Base-by-base conservation (phyloP, 2,329 filamentous ascomycete genomes). In the Exophiala viscosa region DNA sequence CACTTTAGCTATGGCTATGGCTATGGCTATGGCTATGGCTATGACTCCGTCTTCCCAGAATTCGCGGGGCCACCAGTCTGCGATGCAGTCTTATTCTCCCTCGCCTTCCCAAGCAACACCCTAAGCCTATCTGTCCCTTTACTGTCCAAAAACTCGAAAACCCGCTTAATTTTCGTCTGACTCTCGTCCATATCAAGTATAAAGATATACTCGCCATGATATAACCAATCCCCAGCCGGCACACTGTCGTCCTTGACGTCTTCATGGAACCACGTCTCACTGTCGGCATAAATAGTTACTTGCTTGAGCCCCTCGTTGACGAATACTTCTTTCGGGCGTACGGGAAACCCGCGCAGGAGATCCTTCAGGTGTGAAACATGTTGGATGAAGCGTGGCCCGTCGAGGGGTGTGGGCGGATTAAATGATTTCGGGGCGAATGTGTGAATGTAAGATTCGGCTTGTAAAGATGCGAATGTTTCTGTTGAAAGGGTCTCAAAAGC, bases 11-110 rank as follows among this genome's bases (percentile, higher is more conserved):
- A 5, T 28, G 23, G 23, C 23, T 28, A n/a, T n/a, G n/a, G n/a
- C n/a, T n/a, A n/a, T n/a, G n/a, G n/a, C n/a, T n/a, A n/a, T n/a
- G n/a, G n/a, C n/a, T n/a, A n/a, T n/a, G n/a, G n/a, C n/a, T n/a
- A n/a, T n/a, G n/a, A n/a, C n/a, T n/a, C n/a, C n/a, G n/a, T 28
- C 23, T 23, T 3, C 20, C 23, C 23, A 28, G 23, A 28, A 5
- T 28, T 7, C 23, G 3, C 2, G 23, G 23, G 8, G 8, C 23
- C 23, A 28, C 23, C 23, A 28, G 23, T 6, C 6, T 23, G 20
- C 23, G 3, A 28, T 5, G 23, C 23, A 28, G 78, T 80, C 51
- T 80, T 83, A 28, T 55, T 55, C 40, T 34, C 34, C 15, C 44
- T 39, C 35, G 52, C 49, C 28, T 43, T 40, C 8, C 20, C 45